These are phyloP conservation scores for Trichoderma sp. DNA, from an alignment of 2,329 filamentous ascomycete genomes.

Conservation along the genomic window DNA sequence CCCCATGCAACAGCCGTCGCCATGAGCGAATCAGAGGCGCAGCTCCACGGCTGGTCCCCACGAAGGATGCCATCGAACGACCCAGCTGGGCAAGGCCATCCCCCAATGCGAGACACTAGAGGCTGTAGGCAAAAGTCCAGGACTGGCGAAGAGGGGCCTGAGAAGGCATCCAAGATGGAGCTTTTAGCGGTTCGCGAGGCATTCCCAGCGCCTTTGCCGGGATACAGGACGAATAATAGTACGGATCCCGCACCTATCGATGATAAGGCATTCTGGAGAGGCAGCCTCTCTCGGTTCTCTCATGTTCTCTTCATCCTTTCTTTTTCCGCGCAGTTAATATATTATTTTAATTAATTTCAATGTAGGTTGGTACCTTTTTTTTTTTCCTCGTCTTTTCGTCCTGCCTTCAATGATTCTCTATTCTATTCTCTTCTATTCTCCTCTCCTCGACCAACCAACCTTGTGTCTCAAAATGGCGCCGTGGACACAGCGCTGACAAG, in stretches of 20 bases:
- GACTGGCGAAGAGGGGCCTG: background rate
- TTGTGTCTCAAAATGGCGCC: background rate
- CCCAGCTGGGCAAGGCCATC: slow-evolving; percentile 7
- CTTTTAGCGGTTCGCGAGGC: background rate
- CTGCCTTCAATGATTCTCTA: background rate
- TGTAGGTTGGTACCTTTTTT: background rate
- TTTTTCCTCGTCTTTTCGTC: no score
- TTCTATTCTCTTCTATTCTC: background rate
- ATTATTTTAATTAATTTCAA: background rate
- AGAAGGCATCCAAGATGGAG: background rate
- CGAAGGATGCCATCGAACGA: slow-evolving; percentile 15
- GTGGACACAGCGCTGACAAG: background rate
- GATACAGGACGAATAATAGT: background rate
- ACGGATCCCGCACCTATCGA: background rate
- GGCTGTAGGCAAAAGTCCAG: slow-evolving; percentile 8
- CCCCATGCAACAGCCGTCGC: slow-evolving; percentile 31
- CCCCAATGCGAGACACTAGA: slow-evolving; percentile 10
- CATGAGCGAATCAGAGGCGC: slow-evolving; percentile 30
- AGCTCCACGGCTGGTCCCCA: background rate
- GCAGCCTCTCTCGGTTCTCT: slow-evolving; percentile 10
- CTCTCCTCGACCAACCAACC: background rate
- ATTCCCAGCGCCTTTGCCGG: slow-evolving; percentile 6
- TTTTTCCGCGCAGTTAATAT: background rate
- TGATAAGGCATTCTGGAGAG: slow-evolving; percentile 7
- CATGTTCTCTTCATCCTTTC: background rate